A percentile compares a stretch with the other conserved stretches of the same genome.
Conservation (phyloP, 371 early-diverging fungal species). For the Nematocida sp. region DNA sequence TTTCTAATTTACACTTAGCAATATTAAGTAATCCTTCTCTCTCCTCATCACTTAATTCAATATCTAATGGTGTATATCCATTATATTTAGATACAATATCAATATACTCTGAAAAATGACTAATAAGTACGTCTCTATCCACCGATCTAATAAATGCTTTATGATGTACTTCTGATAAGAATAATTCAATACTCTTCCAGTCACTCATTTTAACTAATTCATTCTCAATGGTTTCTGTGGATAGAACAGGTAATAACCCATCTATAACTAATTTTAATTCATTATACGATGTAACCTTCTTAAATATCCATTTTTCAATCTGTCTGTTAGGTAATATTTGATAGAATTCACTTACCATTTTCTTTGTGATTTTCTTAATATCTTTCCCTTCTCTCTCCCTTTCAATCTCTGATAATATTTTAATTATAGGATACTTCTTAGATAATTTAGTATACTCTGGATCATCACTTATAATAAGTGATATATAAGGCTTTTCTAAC, state of each 20-base stretch:
- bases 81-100: background rate
- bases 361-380: background rate
- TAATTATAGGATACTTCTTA: slow-evolving; percentile 8
- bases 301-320: slow-evolving; percentile 15
- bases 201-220: background rate
- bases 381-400: background rate
- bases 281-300: background rate
- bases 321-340: background rate
- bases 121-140: background rate
- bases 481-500: background rate
- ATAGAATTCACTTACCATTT: background rate
- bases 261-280: background rate
- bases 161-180: background rate
- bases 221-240: background rate
- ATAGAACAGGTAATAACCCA: background rate
- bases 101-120: slow-evolving; percentile 2
- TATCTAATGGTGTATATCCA: background rate
- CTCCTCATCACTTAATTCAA: background rate
- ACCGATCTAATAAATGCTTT: background rate
- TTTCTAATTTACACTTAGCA: background rate
- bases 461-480: background rate
- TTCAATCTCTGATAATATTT: background rate
- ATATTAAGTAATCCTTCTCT: background rate
- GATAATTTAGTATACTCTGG: background rate
- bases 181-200: slow-evolving; percentile 9